These are phyloP conservation scores for Colletotrichum salicis DNA, from an alignment of 2,329 filamentous ascomycete species.

Conservation along the genomic window DNA sequence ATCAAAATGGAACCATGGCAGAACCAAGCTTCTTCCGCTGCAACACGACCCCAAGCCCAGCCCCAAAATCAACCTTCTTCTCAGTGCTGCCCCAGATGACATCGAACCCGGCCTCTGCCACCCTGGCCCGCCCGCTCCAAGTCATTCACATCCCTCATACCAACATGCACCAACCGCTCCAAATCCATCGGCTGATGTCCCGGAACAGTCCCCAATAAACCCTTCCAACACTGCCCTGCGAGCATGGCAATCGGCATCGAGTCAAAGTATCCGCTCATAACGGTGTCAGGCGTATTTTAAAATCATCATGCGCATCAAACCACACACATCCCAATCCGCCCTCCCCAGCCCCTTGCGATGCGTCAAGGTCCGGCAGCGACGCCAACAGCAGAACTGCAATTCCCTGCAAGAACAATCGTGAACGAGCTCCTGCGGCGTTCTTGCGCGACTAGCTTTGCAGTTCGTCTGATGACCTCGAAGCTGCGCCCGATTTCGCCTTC, in stretches of 20 bases:
- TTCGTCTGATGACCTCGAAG: not conserved
- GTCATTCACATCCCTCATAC: constrained; percentile 43
- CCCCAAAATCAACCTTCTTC: no score
- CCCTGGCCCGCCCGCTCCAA: constrained; percentile 43
- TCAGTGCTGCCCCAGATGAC: constrained; percentile 42
- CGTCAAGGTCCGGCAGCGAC: not conserved
- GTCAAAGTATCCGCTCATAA: constrained; percentile 42
- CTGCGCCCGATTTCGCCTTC: no score
- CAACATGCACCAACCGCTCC: constrained; percentile 38
- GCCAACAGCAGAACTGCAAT: not conserved
- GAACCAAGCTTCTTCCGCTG: no score
- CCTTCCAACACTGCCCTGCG: constrained; percentile 40
- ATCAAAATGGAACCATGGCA: no score
- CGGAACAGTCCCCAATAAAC: constrained; percentile 24
- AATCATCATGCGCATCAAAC: no score
- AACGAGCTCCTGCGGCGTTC: not conserved
- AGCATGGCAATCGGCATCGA: constrained; percentile 43
- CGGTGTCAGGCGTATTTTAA: constrained; percentile 40
- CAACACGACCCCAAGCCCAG: no score
- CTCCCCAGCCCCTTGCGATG: not conserved
- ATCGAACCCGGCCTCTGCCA: constrained; percentile 44
- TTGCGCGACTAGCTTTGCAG: not conserved
- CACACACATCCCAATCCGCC: no score
- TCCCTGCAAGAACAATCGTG: not conserved
- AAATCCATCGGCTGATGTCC: constrained; percentile 5